These are phyloP conservation scores for Noccaea bulbosa DNA, from an alignment of 345 rosid genomes.

Conservation along the genomic window DNA sequence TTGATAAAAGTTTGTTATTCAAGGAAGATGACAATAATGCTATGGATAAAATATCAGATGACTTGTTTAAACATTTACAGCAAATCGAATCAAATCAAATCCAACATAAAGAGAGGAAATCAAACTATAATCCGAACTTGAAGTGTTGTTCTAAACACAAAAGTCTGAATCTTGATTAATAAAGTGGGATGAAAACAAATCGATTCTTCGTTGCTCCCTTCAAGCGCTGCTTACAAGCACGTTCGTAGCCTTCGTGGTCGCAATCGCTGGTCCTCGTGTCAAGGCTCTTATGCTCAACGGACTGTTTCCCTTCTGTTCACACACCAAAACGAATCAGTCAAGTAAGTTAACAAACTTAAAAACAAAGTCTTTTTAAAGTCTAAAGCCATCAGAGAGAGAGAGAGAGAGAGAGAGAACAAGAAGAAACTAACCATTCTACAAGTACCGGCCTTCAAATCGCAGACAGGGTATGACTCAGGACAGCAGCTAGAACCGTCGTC, in stretches of 20 bases:
- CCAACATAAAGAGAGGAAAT: neutral
- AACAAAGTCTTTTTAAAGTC: neutral
- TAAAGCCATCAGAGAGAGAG: neutral
- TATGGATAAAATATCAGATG: neutral
- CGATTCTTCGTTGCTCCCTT: conserved; percentile 24
- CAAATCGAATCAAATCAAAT: conserved; percentile 15
- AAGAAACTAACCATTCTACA: conserved; percentile 70
- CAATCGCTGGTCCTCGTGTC: conserved; percentile 56
- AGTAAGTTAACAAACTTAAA: neutral
- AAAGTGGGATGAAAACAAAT: neutral
- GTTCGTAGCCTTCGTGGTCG: conserved; percentile 38
- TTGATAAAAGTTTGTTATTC: conserved; percentile 15
- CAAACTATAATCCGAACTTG: conserved; percentile 29
- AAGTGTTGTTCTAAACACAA: conserved; percentile 23
- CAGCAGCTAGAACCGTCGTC: conserved; percentile 79
- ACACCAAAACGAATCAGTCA: conserved; percentile 21
- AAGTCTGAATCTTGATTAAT: conserved; percentile 29
- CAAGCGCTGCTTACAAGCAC: conserved; percentile 41
- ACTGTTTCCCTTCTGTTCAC: conserved; percentile 59
- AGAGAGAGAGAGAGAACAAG: too few relatives aligned
- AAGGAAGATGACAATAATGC: conserved; percentile 15
- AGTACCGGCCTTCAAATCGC: conserved; percentile 65
- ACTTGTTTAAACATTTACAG: conserved; percentile 31
- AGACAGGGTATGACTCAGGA: conserved; percentile 73
- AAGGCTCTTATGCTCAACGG: conserved; percentile 61